Evolutionary conservation across 2,329 filamentous ascomycete genomes (phyloP), one percentile per base, ranked within the genome.

Genomic region (Monilinia vaccinii-corymbosi): DNA sequence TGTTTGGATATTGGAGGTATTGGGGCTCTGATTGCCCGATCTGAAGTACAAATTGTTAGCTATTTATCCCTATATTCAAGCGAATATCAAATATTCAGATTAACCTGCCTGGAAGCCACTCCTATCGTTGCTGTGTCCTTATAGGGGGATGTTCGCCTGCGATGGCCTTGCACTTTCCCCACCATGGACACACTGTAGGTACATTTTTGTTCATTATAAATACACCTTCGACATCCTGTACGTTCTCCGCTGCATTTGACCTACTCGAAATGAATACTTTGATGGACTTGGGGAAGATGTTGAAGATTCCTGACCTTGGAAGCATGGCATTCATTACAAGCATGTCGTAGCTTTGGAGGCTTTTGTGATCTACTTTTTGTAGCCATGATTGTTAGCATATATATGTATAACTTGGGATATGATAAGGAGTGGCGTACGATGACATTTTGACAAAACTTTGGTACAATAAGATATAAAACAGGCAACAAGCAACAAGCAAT

Each of bases 311-410:
- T 50, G 13, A 58, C 56, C 45, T 58, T 58, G 11, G 56, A 50
- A 14, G 56, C 31, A 58, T 58, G 56, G 14, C 56, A 58, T 58
- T 50, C 45, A 58, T 58, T 58, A 36, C 56, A 58, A 40, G 56
- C 56, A 48, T 58, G 56, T 40, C 56, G 18, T 31, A 58, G 34
- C 56, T 58, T 58, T 28, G 45, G 56, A 23, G 56, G 56, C 18
- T 31, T 49, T 18, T 49, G 45, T 32, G 45, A 45, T 50, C 56
- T 58, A 7, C 21, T 47, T 10, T 50, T 57, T 21, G 46, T 13
- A 18, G 18, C 8, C 25, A 50, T 31, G 10, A 38, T 58, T n/a
- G n/a, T n/a, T 50, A 58, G 25, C 14, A 58, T 50, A 4, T 14
- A 4, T 38, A 18, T 47, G 7, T 14, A 8, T 1, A 38, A 21